A percentile compares a stretch with the other conserved stretches of the same genome.
phyloP scores from a whole-genome alignment of 176 grass and related monocot species.

The Aegilops sharonensis region DNA sequence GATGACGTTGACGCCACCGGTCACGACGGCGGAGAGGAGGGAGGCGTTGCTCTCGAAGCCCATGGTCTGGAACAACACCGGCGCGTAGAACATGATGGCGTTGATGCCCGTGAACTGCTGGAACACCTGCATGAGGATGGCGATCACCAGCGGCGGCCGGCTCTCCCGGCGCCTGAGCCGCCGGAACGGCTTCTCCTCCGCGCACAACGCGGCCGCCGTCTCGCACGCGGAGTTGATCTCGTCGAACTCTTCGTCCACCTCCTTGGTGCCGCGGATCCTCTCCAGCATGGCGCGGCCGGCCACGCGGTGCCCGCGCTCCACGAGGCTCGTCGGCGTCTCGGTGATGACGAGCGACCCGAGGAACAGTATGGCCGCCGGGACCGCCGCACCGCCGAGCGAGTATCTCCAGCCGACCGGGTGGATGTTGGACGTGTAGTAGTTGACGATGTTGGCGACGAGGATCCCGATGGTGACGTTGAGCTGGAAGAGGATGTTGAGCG shows the following conservation, averaged over 20 bases:
- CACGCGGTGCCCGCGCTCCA: neutral
- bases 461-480: neutral
- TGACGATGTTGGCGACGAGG: neutral
- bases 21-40: neutral
- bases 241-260: neutral
- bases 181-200: neutral
- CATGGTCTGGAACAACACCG: constrained; percentile 87
- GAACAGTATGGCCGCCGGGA: neutral
- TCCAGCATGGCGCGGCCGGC: neutral
- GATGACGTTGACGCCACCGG: neutral
- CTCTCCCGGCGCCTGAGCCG: neutral
- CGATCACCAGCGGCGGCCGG: neutral
- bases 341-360: neutral
- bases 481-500: neutral
- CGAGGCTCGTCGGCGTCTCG: neutral
- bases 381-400: neutral
- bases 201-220: neutral
- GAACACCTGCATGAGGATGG: neutral
- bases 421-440: neutral
- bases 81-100: constrained; percentile 91
- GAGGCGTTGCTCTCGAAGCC: constrained; percentile 42
- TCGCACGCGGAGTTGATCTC: neutral
- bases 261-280: neutral
- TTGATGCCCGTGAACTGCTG: constrained; percentile 61
- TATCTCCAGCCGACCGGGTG: neutral